Percentiles rank a stretch among this genome's conserved stretches.
These are phyloP conservation scores for Grosmannia serpens DNA, from an alignment of 2,329 filamentous ascomycete genomes.

Conservation along the genomic window DNA sequence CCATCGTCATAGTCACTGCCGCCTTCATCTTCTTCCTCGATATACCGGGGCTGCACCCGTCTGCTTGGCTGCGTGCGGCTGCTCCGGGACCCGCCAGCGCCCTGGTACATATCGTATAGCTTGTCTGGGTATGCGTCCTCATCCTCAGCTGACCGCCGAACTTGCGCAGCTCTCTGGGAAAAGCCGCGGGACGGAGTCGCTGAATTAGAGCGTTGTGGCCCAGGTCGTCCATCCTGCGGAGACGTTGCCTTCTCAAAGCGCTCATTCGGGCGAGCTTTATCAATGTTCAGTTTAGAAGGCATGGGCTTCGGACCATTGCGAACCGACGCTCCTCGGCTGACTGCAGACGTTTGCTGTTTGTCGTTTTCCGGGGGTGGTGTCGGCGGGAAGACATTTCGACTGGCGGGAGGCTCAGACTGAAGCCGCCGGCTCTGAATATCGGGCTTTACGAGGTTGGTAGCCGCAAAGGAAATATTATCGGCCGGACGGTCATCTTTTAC, in stretches of 20 bases:
- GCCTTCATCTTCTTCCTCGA: slow-evolving; percentile 69
- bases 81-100: slow-evolving; percentile 25
- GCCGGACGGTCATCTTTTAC: slow-evolving; percentile 68
- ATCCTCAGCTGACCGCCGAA: slow-evolving; percentile 35
- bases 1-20: slow-evolving; percentile 61
- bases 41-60: slow-evolving; percentile 45
- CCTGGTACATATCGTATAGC: slow-evolving; percentile 52
- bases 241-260: slow-evolving; percentile 42
- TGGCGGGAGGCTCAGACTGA: slow-evolving; percentile 71
- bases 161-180: slow-evolving; percentile 26
- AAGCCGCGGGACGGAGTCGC: slow-evolving; percentile 32
- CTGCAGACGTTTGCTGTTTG: slow-evolving; percentile 29
- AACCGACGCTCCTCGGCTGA: slow-evolving; percentile 47
- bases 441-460: slow-evolving; percentile 84
- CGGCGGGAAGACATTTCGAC: slow-evolving; percentile 82
- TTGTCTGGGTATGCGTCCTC: slow-evolving; percentile 57
- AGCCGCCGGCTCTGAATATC: slow-evolving; percentile 70
- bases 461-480: slow-evolving; percentile 82
- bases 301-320: slow-evolving; percentile 49
- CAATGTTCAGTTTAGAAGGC: slow-evolving; percentile 53
- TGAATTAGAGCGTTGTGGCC: slow-evolving; percentile 29
- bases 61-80: slow-evolving; percentile 27
- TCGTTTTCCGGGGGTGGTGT: slow-evolving; percentile 93
- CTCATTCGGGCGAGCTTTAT: slow-evolving; percentile 38
- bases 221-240: slow-evolving; percentile 28